phyloP scores from a whole-genome alignment of 2,329 filamentous ascomycete species.

The Neopestalotiopsis sp. region DNA sequence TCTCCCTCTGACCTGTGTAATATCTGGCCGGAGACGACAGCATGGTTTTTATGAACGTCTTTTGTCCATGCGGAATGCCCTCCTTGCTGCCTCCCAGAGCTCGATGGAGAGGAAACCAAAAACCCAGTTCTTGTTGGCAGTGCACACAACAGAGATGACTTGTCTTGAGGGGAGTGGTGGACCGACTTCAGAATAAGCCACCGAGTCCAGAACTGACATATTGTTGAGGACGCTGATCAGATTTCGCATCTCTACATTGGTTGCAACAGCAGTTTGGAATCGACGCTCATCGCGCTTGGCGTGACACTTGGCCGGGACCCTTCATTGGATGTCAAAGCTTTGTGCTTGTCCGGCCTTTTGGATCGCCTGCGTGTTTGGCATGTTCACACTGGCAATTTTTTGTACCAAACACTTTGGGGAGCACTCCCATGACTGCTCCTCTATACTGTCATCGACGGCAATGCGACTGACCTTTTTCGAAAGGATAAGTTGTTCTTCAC shows the following conservation, averaged over 20 bases:
- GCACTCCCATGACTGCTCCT: slow-evolving; percentile 22
- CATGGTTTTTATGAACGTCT: slow-evolving; percentile 93
- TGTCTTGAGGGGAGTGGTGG: slow-evolving; percentile 31
- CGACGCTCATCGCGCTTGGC: slow-evolving; percentile 22
- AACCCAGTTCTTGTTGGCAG: slow-evolving; percentile 87
- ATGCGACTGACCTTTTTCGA: not conserved
- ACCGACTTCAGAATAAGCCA: slow-evolving; percentile 28
- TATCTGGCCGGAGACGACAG: slow-evolving; percentile 59
- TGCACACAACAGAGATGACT: slow-evolving; percentile 81
- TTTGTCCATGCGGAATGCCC: slow-evolving; percentile 85
- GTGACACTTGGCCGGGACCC: slow-evolving; percentile 68
- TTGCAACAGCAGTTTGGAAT: slow-evolving; percentile 24
- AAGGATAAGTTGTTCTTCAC: not conserved
- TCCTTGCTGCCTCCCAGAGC: slow-evolving; percentile 51
- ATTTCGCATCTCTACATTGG: slow-evolving; percentile 20
- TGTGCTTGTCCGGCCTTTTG: slow-evolving; percentile 75
- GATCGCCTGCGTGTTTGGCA: slow-evolving; percentile 27
- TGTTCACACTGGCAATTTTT: slow-evolving; percentile 30
- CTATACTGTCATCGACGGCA: not conserved
- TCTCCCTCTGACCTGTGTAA: slow-evolving; percentile 51
- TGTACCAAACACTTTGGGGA: slow-evolving; percentile 23
- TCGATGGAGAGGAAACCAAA: slow-evolving; percentile 82
- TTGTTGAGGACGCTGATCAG: slow-evolving; percentile 30
- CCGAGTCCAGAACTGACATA: slow-evolving; percentile 33
- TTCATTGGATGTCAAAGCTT: slow-evolving; percentile 92